These are phyloP conservation scores for Penicillium sp. DNA, from an alignment of 2,329 filamentous ascomycete genomes.

Conservation along the genomic window DNA sequence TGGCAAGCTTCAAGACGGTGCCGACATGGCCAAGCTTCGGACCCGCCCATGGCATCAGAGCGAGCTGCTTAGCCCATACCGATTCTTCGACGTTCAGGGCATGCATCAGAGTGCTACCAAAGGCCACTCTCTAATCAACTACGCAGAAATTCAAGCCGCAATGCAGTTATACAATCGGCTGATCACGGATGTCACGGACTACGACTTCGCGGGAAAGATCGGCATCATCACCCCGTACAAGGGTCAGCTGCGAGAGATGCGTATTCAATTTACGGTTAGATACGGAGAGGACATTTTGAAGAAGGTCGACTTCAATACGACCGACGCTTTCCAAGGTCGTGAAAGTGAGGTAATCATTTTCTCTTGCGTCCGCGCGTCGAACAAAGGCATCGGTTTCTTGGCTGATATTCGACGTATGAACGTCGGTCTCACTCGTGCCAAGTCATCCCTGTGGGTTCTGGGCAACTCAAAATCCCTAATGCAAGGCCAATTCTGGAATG, in stretches of 20 bases:
- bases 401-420: constrained; percentile 99
- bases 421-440: constrained; percentile 92
- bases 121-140: constrained; percentile 87
- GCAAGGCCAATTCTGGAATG: constrained; percentile 87
- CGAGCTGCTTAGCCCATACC: constrained; percentile 79
- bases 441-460: constrained; percentile 93
- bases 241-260: constrained; percentile 79
- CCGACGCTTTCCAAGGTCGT: constrained; percentile 93
- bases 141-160: constrained; percentile 80
- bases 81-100: constrained; percentile 95
- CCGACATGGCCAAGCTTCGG: constrained; percentile 73
- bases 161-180: constrained; percentile 81
- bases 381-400: constrained; percentile 96
- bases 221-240: constrained; percentile 99
- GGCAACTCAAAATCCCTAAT: constrained; percentile 84
- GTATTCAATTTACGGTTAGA: constrained; percentile 65
- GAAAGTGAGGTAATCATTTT: constrained; percentile 99
- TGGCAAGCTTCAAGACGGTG: constrained; percentile 77
- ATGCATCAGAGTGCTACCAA: constrained; percentile 75
- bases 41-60: constrained; percentile 81
- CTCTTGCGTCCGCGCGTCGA: constrained; percentile 90
- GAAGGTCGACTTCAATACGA: constrained; percentile 95
- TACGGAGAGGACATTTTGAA: constrained; percentile 75
- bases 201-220: constrained; percentile 76
- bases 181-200: constrained; percentile 64